Evolutionary conservation across 192 early-diverging fungal species (phyloP).

Genomic region (Coemansia nantahalensis): DNA sequence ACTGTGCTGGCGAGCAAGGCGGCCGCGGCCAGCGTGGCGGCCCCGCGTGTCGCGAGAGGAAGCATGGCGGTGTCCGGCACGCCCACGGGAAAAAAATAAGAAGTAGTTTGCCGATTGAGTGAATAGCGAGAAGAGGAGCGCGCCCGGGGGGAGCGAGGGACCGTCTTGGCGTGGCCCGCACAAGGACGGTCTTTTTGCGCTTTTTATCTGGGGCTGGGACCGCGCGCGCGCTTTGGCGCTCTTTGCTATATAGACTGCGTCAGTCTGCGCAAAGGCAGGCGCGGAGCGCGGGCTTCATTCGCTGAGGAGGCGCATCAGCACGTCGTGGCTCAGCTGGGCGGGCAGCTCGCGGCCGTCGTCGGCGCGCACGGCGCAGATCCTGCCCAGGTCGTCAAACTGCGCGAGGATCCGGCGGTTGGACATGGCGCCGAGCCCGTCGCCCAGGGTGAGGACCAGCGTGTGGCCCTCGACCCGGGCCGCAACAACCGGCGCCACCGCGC

Average conservation of each 20-base stretch:
- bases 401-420: constrained; percentile 44
- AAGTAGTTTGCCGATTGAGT: too few relatives aligned
- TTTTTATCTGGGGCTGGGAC: too few relatives aligned
- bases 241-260: too few relatives aligned
- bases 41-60: constrained; percentile 1
- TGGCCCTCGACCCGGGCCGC: constrained; percentile 43
- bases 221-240: too few relatives aligned
- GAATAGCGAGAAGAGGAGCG: too few relatives aligned
- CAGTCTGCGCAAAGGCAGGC: not conserved
- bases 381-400: constrained; percentile 38
- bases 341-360: constrained; percentile 48
- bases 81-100: too few relatives aligned
- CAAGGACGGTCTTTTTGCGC: too few relatives aligned
- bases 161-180: too few relatives aligned
- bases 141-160: too few relatives aligned
- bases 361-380: constrained; percentile 28
- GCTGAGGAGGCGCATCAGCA: constrained; percentile 41
- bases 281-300: constrained; percentile 4
- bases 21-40: not conserved
- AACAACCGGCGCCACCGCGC: constrained; percentile 41
- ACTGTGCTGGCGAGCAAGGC: too few relatives aligned
- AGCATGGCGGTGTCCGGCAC: too few relatives aligned
- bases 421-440: constrained; percentile 47
- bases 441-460: constrained; percentile 43
- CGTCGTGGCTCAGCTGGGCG: constrained; percentile 31